Percentiles rank a stretch among this genome's conserved stretches.
Conservation (phyloP, 306 rosid species). For the Betula pendula region DNA sequence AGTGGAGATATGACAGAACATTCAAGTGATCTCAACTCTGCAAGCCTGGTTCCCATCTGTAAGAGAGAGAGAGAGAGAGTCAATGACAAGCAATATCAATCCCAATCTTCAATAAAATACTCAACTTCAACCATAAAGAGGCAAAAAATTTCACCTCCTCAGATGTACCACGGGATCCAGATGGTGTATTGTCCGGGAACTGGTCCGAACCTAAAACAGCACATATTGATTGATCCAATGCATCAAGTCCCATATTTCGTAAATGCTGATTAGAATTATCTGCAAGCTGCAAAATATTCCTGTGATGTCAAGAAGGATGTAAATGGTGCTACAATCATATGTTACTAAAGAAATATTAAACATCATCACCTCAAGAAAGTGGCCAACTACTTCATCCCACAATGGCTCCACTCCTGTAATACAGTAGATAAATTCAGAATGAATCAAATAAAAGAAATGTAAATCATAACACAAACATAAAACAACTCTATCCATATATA, state of each 20-base stretch:
- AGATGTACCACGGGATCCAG: conserved; percentile 45
- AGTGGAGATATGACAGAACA: conserved; percentile 83
- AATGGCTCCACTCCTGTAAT: conserved; percentile 82
- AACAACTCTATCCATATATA: neutral
- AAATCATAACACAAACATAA: neutral
- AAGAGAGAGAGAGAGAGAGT: conserved; percentile 14
- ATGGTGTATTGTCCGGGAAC: conserved; percentile 53
- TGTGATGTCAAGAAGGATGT: conserved; percentile 26
- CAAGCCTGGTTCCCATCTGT: conserved; percentile 52
- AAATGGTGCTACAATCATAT: conserved; percentile 28
- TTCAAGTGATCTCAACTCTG: conserved; percentile 71
- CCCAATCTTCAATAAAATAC: conserved; percentile 27
- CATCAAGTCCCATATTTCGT: conserved; percentile 89
- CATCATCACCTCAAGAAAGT: conserved; percentile 79
- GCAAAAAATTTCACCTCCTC: conserved; percentile 57
- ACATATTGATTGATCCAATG: conserved; percentile 88
- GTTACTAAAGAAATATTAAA: conserved; percentile 20
- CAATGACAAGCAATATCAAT: conserved; percentile 27
- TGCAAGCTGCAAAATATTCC: conserved; percentile 71
- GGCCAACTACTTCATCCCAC: conserved; percentile 90
- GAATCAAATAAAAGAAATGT: neutral
- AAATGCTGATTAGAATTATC: conserved; percentile 76
- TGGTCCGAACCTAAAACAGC: conserved; percentile 83
- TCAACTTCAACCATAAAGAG: conserved; percentile 21
- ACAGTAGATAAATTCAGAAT: conserved; percentile 18